phyloP scores from a whole-genome alignment of 305 asterid species.

The Euphrasia arctica region DNA sequence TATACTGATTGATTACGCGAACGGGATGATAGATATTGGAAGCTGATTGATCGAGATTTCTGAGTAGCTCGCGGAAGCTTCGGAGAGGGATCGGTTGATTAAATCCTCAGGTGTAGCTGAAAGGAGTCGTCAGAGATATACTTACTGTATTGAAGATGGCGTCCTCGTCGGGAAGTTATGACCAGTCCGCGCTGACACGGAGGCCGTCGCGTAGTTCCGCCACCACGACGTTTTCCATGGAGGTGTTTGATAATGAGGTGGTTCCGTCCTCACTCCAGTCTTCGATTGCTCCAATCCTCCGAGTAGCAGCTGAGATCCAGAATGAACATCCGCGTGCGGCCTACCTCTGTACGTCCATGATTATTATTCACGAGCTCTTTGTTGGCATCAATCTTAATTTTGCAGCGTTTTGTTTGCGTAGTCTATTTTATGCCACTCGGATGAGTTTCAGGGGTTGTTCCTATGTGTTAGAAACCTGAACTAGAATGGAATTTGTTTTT shows the following conservation, averaged over 20 bases:
- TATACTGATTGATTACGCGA: neutral
- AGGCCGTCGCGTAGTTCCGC: conserved; percentile 76
- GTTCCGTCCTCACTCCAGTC: conserved; percentile 83
- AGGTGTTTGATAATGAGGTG: conserved; percentile 79
- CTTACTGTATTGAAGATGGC: conserved; percentile 30
- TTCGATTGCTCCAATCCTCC: conserved; percentile 71
- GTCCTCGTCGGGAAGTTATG: conserved; percentile 38
- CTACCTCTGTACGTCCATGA: conserved; percentile 55
- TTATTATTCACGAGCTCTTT: conserved; percentile 16
- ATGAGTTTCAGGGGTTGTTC: conserved; percentile 3
- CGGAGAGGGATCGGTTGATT: conserved; percentile 16
- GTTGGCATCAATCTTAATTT: neutral
- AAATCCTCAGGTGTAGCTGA: conserved; percentile 11
- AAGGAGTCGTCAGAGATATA: conserved; percentile 10
- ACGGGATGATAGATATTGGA: conserved; percentile 18
- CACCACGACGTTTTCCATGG: conserved; percentile 73
- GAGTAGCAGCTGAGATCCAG: conserved; percentile 73
- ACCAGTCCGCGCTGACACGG: conserved; percentile 46
- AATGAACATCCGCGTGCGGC: conserved; percentile 80
- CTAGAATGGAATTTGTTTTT: neutral
- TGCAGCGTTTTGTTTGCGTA: neutral
- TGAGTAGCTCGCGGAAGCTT: conserved; percentile 11
- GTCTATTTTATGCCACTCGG: conserved; percentile 3
- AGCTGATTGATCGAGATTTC: conserved; percentile 15
- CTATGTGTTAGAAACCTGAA: neutral